Percentiles rank a stretch among this genome's conserved stretches.
These are phyloP conservation scores for Olyra latifolia DNA, from an alignment of 176 grass and related monocot genomes.

Conservation along the genomic window DNA sequence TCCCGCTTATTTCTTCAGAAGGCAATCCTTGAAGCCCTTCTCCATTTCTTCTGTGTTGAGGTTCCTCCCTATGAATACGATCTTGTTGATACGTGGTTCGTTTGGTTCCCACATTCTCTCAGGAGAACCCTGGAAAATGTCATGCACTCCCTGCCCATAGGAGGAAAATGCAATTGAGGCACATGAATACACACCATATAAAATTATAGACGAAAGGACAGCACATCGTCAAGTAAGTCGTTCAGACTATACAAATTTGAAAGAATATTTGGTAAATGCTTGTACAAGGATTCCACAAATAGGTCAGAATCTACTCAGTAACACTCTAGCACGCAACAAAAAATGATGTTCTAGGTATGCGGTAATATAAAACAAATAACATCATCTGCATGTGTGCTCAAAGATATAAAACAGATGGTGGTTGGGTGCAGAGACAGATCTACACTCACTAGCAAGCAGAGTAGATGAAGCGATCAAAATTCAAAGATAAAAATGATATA, in stretches of 20 bases:
- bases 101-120: constrained; percentile 83
- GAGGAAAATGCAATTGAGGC: not conserved
- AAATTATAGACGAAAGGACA: not conserved
- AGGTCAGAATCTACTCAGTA: not conserved
- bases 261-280: not conserved
- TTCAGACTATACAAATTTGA: not conserved
- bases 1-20: constrained; percentile 38
- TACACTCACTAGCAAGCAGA: not conserved
- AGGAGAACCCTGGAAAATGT: constrained; percentile 98
- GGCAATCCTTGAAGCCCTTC: constrained; percentile 88
- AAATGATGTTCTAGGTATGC: not conserved
- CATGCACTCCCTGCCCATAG: constrained; percentile 75
- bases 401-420: not conserved
- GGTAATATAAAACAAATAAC: not conserved
- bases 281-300: not conserved
- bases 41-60: constrained; percentile 82
- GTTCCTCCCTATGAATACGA: constrained; percentile 95
- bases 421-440: not conserved
- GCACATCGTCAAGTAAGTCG: not conserved
- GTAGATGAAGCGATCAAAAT: not conserved
- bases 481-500: not conserved
- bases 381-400: not conserved
- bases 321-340: not conserved
- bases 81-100: constrained; percentile 88
- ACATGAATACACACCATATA: not conserved